Percentiles rank a stretch among this genome's conserved stretches.
phyloP scores from a whole-genome alignment of 2,329 filamentous ascomycete species.

The Fusarium setosum region DNA sequence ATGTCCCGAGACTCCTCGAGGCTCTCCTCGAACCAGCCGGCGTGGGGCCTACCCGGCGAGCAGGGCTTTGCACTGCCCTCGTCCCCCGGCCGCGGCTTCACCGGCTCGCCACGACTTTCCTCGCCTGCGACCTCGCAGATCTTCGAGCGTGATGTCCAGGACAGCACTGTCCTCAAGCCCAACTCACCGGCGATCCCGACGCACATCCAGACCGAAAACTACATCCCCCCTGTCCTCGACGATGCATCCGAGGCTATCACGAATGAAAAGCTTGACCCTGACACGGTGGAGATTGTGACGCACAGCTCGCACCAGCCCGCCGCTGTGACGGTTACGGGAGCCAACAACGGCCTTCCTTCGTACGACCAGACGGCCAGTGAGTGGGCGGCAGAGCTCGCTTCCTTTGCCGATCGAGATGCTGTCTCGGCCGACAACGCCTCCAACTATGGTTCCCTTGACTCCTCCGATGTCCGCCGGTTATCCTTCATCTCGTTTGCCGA shows the following conservation, averaged over 20 bases:
- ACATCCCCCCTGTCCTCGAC: constrained; percentile 91
- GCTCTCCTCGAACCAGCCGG: constrained; percentile 51
- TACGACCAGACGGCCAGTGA: constrained; percentile 58
- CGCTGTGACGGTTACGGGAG: constrained; percentile 71
- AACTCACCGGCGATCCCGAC: constrained; percentile 88
- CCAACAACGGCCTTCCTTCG: constrained; percentile 46
- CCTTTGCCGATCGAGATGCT: constrained; percentile 60
- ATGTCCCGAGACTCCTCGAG: constrained; percentile 51
- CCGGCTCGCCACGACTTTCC: constrained; percentile 78
- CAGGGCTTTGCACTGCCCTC: constrained; percentile 62
- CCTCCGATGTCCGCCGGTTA: constrained; percentile 80
- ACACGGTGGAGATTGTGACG: constrained; percentile 92
- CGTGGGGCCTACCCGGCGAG: constrained; percentile 57
- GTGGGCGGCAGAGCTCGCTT: constrained; percentile 69
- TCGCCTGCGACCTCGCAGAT: constrained; percentile 86
- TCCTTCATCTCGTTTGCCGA: constrained; percentile 98
- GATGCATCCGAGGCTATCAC: constrained; percentile 94
- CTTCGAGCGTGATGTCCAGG: constrained; percentile 95
- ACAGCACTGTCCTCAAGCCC: constrained; percentile 73
- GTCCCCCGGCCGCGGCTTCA: constrained; percentile 74
- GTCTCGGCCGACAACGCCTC: constrained; percentile 71
- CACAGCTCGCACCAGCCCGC: constrained; percentile 87
- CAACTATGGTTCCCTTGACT: constrained; percentile 82
- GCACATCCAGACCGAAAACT: constrained; percentile 93
- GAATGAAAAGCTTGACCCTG: constrained; percentile 84